Percentiles rank a stretch among this genome's conserved stretches.
Conservation (phyloP, 2,329 filamentous ascomycete genomes). For the Talaromyces sp. region DNA sequence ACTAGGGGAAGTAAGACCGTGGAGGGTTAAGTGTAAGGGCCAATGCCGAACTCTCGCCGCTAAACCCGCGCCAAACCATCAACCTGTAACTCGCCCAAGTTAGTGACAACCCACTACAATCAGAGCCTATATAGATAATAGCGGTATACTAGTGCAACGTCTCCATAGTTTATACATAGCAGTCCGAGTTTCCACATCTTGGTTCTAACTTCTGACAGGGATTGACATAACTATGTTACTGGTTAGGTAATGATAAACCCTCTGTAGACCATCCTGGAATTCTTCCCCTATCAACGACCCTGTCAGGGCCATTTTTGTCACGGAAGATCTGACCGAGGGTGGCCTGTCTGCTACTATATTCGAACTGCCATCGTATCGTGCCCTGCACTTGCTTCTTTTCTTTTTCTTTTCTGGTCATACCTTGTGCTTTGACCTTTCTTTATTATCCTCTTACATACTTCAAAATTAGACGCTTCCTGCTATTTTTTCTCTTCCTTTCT, state of each 20-base stretch:
- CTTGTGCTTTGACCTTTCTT: conserved; percentile 4
- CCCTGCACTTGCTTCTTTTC: neutral
- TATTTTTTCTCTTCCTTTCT: neutral
- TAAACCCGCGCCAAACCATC: neutral
- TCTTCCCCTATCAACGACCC: conserved; percentile 3
- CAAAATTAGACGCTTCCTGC: conserved; percentile 3
- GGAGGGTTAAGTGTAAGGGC: neutral
- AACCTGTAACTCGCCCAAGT: neutral
- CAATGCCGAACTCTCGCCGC: neutral
- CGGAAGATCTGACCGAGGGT: conserved; percentile 8
- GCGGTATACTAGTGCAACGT: neutral
- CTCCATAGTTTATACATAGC: neutral
- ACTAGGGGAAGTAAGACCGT: neutral
- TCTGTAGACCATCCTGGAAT: neutral
- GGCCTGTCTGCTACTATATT: conserved; percentile 1
- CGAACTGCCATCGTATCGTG: neutral
- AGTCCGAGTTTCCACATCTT: neutral
- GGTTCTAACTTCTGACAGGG: neutral
- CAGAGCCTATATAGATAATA: neutral
- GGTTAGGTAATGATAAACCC: neutral
- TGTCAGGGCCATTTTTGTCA: neutral
- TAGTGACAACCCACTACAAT: neutral
- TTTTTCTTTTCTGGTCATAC: neutral
- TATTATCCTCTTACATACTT: neutral
- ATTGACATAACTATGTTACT: neutral